Conservation (phyloP, 1,284 basidiomycete genomes). For the Apiotrichum mycotoxinovorans region DNA sequence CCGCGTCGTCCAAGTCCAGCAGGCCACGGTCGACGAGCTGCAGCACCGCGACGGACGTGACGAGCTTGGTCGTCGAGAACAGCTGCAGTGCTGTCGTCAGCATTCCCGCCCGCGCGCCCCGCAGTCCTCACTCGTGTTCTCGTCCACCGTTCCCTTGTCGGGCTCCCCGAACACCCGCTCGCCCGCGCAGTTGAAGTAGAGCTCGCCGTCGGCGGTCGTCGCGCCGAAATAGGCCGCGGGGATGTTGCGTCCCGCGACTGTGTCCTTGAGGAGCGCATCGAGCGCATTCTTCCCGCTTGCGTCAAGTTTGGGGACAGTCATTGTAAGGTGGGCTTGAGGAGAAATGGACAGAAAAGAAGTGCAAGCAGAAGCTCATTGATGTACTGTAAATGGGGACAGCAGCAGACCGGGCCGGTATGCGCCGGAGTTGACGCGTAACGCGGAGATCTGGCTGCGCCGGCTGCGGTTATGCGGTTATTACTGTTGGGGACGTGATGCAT, state of each 20-base stretch:
- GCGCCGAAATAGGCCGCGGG: conserved; percentile 19
- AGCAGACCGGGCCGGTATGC: too few relatives aligned
- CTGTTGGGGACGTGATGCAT: too few relatives aligned
- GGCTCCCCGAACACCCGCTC: too few relatives aligned
- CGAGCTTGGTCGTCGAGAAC: conserved; percentile 39
- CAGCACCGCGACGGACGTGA: conserved; percentile 34
- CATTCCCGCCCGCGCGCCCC: not conserved
- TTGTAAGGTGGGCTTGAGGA: too few relatives aligned
- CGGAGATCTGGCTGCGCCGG: too few relatives aligned
- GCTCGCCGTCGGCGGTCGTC: conserved; percentile 14
- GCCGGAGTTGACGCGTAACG: too few relatives aligned
- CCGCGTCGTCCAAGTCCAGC: conserved; percentile 28
- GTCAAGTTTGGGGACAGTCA: not conserved
- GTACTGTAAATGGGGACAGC: too few relatives aligned
- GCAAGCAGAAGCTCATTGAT: too few relatives aligned
- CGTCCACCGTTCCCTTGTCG: conserved; percentile 13
- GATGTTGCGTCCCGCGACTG: not conserved
- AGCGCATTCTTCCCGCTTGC: conserved; percentile 7
- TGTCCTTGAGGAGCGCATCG: conserved; percentile 9
- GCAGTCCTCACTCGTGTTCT: conserved; percentile 6
- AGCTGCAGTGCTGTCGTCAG: conserved; percentile 24
- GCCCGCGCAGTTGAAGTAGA: conserved; percentile 15
- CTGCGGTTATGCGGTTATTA: too few relatives aligned
- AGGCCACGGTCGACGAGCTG: conserved; percentile 35
- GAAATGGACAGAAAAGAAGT: too few relatives aligned